Evolutionary conservation across 2,329 filamentous ascomycete genomes (phyloP), one percentile per base, ranked within the genome.

Genomic region (Fusarium sp.): DNA sequence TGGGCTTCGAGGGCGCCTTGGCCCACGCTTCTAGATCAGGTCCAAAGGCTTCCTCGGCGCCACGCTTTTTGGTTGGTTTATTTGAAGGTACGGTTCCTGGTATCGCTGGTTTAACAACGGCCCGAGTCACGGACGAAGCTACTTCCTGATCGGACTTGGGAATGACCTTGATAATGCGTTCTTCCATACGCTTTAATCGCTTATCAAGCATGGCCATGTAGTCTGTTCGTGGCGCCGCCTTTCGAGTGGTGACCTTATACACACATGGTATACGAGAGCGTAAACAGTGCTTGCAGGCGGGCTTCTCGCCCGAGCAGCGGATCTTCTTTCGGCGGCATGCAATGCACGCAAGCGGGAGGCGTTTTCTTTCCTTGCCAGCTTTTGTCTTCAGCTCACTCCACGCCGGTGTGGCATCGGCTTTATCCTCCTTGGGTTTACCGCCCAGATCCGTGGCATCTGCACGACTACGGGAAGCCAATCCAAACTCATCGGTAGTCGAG

Each of bases 171-270:
- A 98, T 97, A 70, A 98, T 96, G 63, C 95, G 92, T 78, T 98
- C 95, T 82, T 99, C 96, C 96, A 98, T 98, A 63, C 95, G 88
- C 85, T 97, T 98, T 74, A 98, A 82, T 59, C 96, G 89, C 83
- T 97, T 98, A 83, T 98, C 96, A 76, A 98, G 84, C 94, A 98
- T 98, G 45, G 95, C 94, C 96, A 98, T 98, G 82, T 98, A 98
- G 82, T 98, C 96, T 23, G 96, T 98, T 58, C 96, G 89, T 6
- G 96, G 96, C 7, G 95, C 94, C 3, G 95, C 94, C 81, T 98
- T 98, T 67, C 96, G 89, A 8, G 95, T 94, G 0, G 95, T 98
- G 66, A 97, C 94, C 79, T 98, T 98, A 87, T 98, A 99, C 9
- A 98, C 95, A 80, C 96, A 99, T 4, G 95, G 95, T 75, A 97